A percentile compares a stretch with the other conserved stretches of the same genome.
Conservation (phyloP, 2,329 filamentous ascomycete species). For the Huntiella omanensis region DNA sequence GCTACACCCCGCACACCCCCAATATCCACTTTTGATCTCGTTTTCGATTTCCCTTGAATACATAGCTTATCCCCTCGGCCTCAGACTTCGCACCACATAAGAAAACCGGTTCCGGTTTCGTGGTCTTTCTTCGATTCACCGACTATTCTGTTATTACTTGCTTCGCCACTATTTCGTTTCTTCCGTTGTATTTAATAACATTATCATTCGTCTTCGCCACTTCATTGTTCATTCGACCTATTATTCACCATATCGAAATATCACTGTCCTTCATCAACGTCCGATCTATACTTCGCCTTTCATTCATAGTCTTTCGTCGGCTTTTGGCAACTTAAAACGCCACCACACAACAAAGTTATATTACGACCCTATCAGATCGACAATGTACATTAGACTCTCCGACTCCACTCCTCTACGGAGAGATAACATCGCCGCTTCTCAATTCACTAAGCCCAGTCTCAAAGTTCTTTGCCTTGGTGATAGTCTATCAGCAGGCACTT, state of each 20-base stretch:
- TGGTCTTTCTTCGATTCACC: not conserved
- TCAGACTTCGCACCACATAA: no score
- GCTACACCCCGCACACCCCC: no score
- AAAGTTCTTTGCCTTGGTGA: conserved; percentile 46
- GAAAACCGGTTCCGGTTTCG: no score
- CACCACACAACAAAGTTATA: not conserved
- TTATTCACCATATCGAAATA: no score
- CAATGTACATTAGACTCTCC: conserved; percentile 9
- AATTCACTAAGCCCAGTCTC: conserved; percentile 16
- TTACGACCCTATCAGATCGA: not conserved
- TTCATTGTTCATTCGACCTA: not conserved
- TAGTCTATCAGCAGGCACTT: conserved; percentile 31
- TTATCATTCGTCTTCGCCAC: not conserved
- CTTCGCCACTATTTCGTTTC: no score
- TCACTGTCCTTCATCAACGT: no score
- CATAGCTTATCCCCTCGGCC: no score
- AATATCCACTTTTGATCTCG: no score
- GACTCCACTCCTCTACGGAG: conserved; percentile 1
- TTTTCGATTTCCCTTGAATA: no score
- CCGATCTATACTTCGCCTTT: no score
- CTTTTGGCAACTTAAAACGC: not conserved
- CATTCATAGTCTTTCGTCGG: not conserved
- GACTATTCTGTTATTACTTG: no score
- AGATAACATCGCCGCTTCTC: no score
- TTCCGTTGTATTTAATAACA: not conserved